These are phyloP conservation scores for Solanum pennellii DNA, from an alignment of 257 asterid genomes.

Conservation along the genomic window DNA sequence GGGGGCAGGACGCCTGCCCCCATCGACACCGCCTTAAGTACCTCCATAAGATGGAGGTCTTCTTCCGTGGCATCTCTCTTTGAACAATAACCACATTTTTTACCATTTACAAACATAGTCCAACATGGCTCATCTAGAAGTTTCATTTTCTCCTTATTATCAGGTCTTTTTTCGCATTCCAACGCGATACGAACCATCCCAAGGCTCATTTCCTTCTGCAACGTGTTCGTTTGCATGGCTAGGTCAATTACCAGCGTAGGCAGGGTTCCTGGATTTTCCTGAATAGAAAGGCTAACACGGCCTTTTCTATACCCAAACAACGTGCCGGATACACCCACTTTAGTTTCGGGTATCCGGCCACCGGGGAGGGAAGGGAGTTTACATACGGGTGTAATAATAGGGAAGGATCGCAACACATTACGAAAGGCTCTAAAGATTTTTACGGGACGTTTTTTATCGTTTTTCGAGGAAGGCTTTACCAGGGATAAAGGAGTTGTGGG, in stretches of 20 bases:
- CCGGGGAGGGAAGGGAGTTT: slow-evolving; percentile 57
- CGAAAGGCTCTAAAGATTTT: slow-evolving; percentile 49
- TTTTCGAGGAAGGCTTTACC: slow-evolving; percentile 40
- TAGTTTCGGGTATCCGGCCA: slow-evolving; percentile 8
- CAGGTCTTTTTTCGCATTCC: slow-evolving; percentile 25
- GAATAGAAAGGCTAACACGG: slow-evolving; percentile 26
- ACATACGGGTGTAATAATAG: slow-evolving; percentile 58
- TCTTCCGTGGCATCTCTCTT: slow-evolving; percentile 59
- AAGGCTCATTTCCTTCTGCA: slow-evolving; percentile 31
- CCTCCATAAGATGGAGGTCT: slow-evolving; percentile 75
- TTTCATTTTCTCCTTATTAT: slow-evolving; percentile 12
- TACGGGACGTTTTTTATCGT: slow-evolving; percentile 17
- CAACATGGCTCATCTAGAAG: slow-evolving; percentile 65
- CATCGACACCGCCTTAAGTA: slow-evolving; percentile 65
- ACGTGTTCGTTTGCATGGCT: slow-evolving; percentile 25
- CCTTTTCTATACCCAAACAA: slow-evolving; percentile 53
- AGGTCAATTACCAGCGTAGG: slow-evolving; percentile 30
- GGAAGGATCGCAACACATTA: slow-evolving; percentile 67
- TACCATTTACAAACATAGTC: slow-evolving; percentile 83
- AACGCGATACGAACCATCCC: slow-evolving; percentile 40
- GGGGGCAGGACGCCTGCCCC: slow-evolving; percentile 86
- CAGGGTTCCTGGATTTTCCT: slow-evolving; percentile 28
- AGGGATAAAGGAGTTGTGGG: slow-evolving; percentile 32
- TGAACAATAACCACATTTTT: slow-evolving; percentile 55
- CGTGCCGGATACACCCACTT: slow-evolving; percentile 42